Conservation (phyloP, 192 early-diverging fungal species). For the Radiomyces spectabilis region DNA sequence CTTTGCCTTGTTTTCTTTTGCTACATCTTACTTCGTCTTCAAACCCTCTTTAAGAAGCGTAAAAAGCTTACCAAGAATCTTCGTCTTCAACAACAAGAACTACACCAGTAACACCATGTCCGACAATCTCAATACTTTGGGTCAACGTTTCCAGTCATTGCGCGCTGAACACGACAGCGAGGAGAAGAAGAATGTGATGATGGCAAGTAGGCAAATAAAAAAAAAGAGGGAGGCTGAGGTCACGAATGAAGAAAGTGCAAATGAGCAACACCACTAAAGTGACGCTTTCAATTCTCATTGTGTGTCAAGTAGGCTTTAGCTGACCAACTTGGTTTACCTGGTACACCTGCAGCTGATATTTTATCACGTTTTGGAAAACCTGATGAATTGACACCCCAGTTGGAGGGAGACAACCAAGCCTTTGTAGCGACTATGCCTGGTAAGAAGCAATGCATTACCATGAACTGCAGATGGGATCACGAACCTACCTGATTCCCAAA, state of each 20-base stretch:
- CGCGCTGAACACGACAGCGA: neutral
- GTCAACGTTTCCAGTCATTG: neutral
- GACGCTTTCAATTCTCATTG: neutral
- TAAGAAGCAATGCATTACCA: neutral
- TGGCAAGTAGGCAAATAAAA: neutral
- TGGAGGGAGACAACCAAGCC: neutral
- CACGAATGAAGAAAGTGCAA: too few species aligned
- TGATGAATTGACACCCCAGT: conserved; percentile 36
- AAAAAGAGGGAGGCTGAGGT: too few species aligned
- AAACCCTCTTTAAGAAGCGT: neutral
- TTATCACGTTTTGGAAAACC: conserved; percentile 36
- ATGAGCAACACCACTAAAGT: too few species aligned
- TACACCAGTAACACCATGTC: neutral
- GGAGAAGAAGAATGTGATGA: neutral
- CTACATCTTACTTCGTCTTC: neutral
- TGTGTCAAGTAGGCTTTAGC: conserved; percentile 25
- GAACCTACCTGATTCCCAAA: neutral
- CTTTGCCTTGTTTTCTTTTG: neutral
- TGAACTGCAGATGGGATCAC: neutral
- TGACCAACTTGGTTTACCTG: conserved; percentile 35
- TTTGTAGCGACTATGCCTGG: conserved; percentile 25
- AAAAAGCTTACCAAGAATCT: neutral
- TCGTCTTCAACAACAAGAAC: too few species aligned
- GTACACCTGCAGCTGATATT: conserved; percentile 34
- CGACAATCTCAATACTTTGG: neutral